These are phyloP conservation scores for Ambrosia artemisiifolia DNA, from an alignment of 129 eudicot species.

Conservation along the genomic window DNA sequence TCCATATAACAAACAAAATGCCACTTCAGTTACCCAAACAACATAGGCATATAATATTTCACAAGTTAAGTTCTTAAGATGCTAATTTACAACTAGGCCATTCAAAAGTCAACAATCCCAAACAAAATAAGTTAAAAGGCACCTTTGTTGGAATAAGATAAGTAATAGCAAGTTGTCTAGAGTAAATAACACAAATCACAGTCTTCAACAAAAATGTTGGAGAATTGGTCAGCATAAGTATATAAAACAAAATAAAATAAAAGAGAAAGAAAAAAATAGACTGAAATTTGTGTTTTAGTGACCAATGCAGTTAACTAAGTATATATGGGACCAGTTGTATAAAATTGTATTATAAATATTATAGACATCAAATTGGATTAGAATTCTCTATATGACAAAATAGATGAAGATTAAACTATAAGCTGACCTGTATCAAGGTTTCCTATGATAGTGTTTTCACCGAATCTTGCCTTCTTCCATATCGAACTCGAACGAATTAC, in stretches of 20 bases:
- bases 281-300: conserved; percentile 1
- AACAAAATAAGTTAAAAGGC: conserved; percentile 27
- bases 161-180: conserved; percentile 27
- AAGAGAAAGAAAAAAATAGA: background rate
- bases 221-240: conserved; percentile 1
- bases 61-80: conserved; percentile 8
- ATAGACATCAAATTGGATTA: conserved; percentile 16
- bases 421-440: conserved; percentile 89
- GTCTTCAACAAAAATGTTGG: conserved; percentile 30
- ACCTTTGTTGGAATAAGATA: conserved; percentile 25
- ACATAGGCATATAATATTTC: conserved; percentile 14
- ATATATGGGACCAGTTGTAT: conserved; percentile 19
- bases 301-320: conserved; percentile 13
- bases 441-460: conserved; percentile 80
- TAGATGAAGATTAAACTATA: too few relatives aligned
- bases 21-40: conserved; percentile 12
- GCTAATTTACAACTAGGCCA: conserved; percentile 23
- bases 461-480: conserved; percentile 88
- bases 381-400: background rate
- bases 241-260: background rate
- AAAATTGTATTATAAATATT: conserved; percentile 15
- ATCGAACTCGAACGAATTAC: conserved; percentile 46
- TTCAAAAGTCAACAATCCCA: conserved; percentile 37
- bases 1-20: conserved; percentile 7
- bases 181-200: conserved; percentile 20